Percentiles rank a stretch among this genome's conserved stretches.
Conservation (phyloP, 2,329 filamentous ascomycete species). For the Cordyceps cicadae region DNA sequence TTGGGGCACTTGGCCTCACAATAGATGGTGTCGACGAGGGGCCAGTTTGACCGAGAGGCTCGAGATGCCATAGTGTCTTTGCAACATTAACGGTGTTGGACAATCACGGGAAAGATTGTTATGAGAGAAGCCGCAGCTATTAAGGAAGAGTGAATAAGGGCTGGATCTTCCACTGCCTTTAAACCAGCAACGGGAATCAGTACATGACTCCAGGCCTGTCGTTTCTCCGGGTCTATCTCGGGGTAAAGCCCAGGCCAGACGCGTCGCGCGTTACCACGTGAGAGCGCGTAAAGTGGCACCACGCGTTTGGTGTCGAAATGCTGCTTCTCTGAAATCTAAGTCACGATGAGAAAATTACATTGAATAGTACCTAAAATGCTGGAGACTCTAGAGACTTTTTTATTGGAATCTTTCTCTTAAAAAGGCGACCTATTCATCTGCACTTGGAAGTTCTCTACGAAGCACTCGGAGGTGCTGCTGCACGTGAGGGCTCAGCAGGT, state of each 20-base stretch:
- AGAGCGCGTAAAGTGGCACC: slow-evolving; percentile 21
- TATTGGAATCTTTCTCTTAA: not conserved
- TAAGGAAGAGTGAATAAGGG: not conserved
- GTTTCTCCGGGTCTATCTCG: not conserved
- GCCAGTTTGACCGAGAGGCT: slow-evolving; percentile 14
- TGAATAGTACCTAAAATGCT: not conserved
- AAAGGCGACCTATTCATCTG: not conserved
- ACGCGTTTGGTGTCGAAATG: not conserved
- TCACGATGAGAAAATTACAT: not conserved
- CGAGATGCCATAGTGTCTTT: not conserved
- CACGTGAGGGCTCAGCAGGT: slow-evolving; percentile 12
- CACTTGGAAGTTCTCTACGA: not conserved
- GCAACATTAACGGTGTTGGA: not conserved
- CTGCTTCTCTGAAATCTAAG: not conserved
- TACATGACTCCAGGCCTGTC: not conserved
- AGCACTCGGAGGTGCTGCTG: not conserved
- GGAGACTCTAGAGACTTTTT: too few relatives aligned
- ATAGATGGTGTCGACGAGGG: slow-evolving; percentile 32
- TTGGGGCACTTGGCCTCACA: slow-evolving; percentile 34
- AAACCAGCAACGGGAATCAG: not conserved
- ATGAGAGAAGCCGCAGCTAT: not conserved
- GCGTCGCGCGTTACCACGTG: slow-evolving; percentile 30
- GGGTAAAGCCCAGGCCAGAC: slow-evolving; percentile 13
- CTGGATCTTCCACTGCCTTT: not conserved
- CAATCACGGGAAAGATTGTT: not conserved